These are phyloP conservation scores for Pontederia crassipes DNA, from an alignment of 176 grass and related monocot genomes.

Conservation along the genomic window DNA sequence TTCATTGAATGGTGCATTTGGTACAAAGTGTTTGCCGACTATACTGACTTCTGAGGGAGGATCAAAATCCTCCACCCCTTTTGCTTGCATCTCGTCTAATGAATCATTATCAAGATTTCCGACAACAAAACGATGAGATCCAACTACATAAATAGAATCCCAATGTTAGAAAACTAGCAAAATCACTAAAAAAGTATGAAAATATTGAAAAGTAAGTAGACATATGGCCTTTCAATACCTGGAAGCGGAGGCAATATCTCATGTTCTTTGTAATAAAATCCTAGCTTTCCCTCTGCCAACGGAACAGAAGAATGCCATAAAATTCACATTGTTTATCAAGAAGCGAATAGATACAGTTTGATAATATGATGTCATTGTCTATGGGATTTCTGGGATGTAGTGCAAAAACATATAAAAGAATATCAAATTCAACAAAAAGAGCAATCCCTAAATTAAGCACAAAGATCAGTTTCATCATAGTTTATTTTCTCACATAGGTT, in stretches of 20 bases:
- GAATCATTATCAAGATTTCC: constrained; percentile 32
- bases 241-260: constrained; percentile 88
- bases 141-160: constrained; percentile 23
- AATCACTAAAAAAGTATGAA: constrained; percentile 4
- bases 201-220: neutral
- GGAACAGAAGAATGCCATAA: constrained; percentile 11
- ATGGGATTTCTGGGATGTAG: too few relatives aligned
- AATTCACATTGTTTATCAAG: neutral
- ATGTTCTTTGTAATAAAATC: constrained; percentile 99
- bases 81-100: constrained; percentile 31
- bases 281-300: constrained; percentile 61
- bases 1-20: neutral
- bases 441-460: too few relatives aligned
- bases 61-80: constrained; percentile 65
- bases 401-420: too few relatives aligned
- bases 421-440: too few relatives aligned
- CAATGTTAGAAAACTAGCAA: neutral
- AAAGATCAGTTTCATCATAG: too few relatives aligned
- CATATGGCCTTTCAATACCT: constrained; percentile 36
- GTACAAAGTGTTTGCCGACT: neutral
- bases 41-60: constrained; percentile 55
- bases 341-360: neutral
- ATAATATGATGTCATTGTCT: too few relatives aligned
- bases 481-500: too few relatives aligned
- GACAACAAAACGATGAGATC: constrained; percentile 54